Evolutionary conservation across 306 rosid species (phyloP), one percentile per base, ranked within the genome.

Genomic region (Gleditsia sinensis): DNA sequence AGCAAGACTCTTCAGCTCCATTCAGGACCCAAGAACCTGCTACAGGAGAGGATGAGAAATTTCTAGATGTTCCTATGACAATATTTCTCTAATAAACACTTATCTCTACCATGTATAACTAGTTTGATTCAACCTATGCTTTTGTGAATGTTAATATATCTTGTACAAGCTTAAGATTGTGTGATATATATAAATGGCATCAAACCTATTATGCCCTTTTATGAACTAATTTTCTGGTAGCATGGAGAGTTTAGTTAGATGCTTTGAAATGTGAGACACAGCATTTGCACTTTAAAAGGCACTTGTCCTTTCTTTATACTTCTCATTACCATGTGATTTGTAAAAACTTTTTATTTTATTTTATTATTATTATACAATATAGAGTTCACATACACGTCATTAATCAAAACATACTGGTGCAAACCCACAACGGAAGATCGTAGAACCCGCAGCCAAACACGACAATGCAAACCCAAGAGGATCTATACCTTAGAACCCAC

Each of bases 1-100:
- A 90, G 86, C 89, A 59, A 75, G 86, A 88, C 69, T 62, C 58
- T 81, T 55, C 88, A 87, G 73, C 83, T 94, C 74, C 96, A 92
- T 81, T 72, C 90, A 25, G 96, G 91, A 68, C 46, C 78, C 25
- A 78, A 59, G 62, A 73, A 66, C 21, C 62, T 75, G 76, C n/a
- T n/a, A n/a, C 73, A 71, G 0, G 82, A 60, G 17, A 72, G 58
- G 51, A 62, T 39, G 57, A 45, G 63, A 24, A 58, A 14, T 62
- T 33, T n/a, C 62, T 56, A 6, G n/a, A 65, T 75, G 53, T 33
- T 50, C 19, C 21, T 6, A 32, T 33, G 32, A 19, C 24, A 4
- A 55, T 50, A 60, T 28, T 62, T 13, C 19, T 17, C 36, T 43
- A 30, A 43, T 61, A 76, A 59, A 61, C 71, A 0, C 32, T 65